Evolutionary conservation across 2,329 filamentous ascomycete genomes (phyloP).

Genomic region (Rhexocercosporidium sp.): DNA sequence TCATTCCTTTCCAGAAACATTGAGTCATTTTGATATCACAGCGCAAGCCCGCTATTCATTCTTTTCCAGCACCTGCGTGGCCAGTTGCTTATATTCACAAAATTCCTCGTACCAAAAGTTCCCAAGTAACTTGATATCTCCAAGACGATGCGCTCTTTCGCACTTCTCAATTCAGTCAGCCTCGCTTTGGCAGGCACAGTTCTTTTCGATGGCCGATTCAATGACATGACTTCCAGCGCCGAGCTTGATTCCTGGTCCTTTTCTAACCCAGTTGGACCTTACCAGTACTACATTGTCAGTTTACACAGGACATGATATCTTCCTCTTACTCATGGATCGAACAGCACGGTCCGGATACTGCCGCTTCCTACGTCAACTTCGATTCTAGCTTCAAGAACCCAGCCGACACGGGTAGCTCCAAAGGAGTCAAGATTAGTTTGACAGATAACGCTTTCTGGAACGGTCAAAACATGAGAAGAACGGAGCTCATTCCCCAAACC

Average conservation of each 20-base stretch:
- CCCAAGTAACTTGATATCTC: neutral
- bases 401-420: slow-evolving; percentile 60
- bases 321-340: neutral
- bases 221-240: slow-evolving; percentile 58
- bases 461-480: slow-evolving; percentile 73
- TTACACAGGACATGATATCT: neutral
- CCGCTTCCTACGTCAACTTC: slow-evolving; percentile 49
- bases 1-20: slow-evolving; percentile 7
- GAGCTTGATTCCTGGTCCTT: slow-evolving; percentile 69
- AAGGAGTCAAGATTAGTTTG: slow-evolving; percentile 74
- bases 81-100: slow-evolving; percentile 12
- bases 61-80: slow-evolving; percentile 19
- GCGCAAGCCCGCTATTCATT: slow-evolving; percentile 24
- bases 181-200: slow-evolving; percentile 46
- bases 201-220: slow-evolving; percentile 71
- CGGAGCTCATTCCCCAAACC: slow-evolving; percentile 76
- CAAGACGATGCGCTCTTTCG: slow-evolving; percentile 18
- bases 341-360: slow-evolving; percentile 58
- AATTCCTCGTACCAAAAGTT: neutral
- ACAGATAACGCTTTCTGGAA: slow-evolving; percentile 71
- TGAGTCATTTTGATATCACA: slow-evolving; percentile 10
- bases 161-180: slow-evolving; percentile 19
- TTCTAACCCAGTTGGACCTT: slow-evolving; percentile 69
- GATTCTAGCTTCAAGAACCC: slow-evolving; percentile 55
- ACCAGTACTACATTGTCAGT: slow-evolving; percentile 72